Evolutionary conservation across 2,329 filamentous ascomycete genomes (phyloP).

Genomic region (Amylocarpus encephaloides): DNA sequence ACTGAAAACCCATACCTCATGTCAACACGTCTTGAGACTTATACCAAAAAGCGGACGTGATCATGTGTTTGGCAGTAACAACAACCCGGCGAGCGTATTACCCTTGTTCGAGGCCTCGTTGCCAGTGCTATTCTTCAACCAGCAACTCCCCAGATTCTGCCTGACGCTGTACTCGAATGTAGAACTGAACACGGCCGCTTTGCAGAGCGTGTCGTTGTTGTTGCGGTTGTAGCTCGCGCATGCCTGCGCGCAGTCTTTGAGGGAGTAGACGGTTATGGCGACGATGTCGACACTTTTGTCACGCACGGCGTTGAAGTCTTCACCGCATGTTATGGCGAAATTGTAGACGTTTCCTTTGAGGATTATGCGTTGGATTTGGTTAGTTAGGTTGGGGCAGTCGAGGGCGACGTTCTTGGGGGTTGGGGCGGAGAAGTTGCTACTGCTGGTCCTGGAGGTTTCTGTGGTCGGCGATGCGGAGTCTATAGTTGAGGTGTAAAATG

Average conservation of each 20-base stretch:
- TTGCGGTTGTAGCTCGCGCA: constrained; percentile 15
- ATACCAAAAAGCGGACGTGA: no score
- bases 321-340: constrained; percentile 11
- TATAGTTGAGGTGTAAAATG: background rate
- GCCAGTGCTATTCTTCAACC: constrained; percentile 6
- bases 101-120: background rate
- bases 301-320: constrained; percentile 4
- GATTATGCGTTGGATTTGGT: background rate
- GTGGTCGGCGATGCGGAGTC: background rate
- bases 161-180: constrained; percentile 6
- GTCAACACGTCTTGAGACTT: no score
- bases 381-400: constrained; percentile 7
- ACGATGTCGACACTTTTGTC: constrained; percentile 6
- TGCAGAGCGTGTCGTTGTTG: constrained; percentile 1
- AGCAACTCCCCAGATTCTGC: constrained; percentile 12
- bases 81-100: constrained; percentile 1
- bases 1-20: no score
- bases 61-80: no score
- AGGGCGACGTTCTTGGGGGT: background rate
- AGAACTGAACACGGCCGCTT: constrained; percentile 8
- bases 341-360: constrained; percentile 1
- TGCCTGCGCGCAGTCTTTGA: constrained; percentile 10
- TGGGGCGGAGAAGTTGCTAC: background rate
- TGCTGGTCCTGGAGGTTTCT: background rate
- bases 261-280: constrained; percentile 9